Evolutionary conservation across 2,329 filamentous ascomycete genomes (phyloP).

Genomic region (Eurotiales sp.): DNA sequence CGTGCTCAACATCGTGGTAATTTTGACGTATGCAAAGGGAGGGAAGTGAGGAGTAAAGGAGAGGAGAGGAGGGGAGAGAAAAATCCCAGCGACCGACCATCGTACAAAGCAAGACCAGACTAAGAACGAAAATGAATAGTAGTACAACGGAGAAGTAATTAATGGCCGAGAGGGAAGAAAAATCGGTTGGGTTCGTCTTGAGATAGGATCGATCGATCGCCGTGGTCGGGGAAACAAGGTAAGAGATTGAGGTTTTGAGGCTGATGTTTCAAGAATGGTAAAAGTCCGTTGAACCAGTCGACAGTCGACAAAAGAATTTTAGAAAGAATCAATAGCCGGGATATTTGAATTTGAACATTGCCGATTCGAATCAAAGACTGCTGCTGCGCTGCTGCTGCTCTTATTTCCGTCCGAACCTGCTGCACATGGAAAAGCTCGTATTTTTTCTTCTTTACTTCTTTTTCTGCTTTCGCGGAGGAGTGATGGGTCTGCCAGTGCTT

Average conservation of each 20-base stretch:
- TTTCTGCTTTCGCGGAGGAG: slow-evolving; percentile 68
- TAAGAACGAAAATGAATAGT: not conserved
- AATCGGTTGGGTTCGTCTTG: not conserved
- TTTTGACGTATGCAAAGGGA: too few species aligned
- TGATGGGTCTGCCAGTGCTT: slow-evolving; percentile 66
- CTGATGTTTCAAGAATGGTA: too few species aligned
- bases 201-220: not conserved
- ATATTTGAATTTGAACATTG: not conserved
- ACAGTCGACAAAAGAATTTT: not conserved
- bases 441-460: slow-evolving; percentile 64
- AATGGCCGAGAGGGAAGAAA: not conserved
- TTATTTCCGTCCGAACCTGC: slow-evolving; percentile 97
- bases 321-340: not conserved
- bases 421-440: slow-evolving; percentile 69
- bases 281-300: not conserved
- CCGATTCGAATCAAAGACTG: slow-evolving; percentile 1
- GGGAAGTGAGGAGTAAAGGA: too few species aligned
- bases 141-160: not conserved
- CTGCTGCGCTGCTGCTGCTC: too few species aligned
- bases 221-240: too few species aligned
- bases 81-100: not conserved
- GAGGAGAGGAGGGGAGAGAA: too few species aligned
- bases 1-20: too few species aligned
- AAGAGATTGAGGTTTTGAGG: too few species aligned
- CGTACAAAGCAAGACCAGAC: not conserved